phyloP scores from a whole-genome alignment of 2,329 filamentous ascomycete genomes.

The Sclerotinia subarctica region DNA sequence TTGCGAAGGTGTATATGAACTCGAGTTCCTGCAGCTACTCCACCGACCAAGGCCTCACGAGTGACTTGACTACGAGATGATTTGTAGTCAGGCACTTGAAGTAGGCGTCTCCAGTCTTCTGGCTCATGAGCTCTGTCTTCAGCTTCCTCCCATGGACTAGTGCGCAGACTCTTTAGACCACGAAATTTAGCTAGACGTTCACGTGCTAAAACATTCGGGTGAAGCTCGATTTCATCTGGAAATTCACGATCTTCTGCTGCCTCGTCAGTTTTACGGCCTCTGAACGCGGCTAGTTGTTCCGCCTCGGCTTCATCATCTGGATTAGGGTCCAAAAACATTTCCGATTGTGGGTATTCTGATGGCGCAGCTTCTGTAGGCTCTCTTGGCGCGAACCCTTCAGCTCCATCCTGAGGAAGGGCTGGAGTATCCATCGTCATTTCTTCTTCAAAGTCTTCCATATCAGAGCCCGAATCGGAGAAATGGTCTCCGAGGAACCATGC shows the following conservation, averaged over 20 bases:
- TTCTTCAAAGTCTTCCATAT: conserved; percentile 69
- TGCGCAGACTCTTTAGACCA: conserved; percentile 85
- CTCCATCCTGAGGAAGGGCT: conserved; percentile 75
- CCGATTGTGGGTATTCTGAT: conserved; percentile 90
- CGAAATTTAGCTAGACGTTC: conserved; percentile 85
- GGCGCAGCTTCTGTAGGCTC: conserved; percentile 73
- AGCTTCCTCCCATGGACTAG: conserved; percentile 82
- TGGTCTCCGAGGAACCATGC: conserved; percentile 84
- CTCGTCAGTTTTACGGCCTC: conserved; percentile 73
- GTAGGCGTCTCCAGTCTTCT: conserved; percentile 80
- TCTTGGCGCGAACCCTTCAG: conserved; percentile 64
- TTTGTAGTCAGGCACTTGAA: conserved; percentile 88
- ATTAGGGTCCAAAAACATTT: conserved; percentile 75
- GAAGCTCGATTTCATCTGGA: conserved; percentile 93
- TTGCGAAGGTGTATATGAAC: conserved; percentile 74
- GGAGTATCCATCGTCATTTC: conserved; percentile 52
- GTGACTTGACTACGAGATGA: conserved; percentile 72
- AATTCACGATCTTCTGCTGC: conserved; percentile 91
- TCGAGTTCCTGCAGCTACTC: conserved; percentile 77
- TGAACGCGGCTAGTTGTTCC: conserved; percentile 76
- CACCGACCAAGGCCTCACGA: conserved; percentile 83
- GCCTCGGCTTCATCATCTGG: conserved; percentile 80
- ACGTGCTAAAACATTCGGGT: conserved; percentile 78
- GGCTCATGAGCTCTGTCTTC: conserved; percentile 87
- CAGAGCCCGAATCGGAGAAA: conserved; percentile 76